These are phyloP conservation scores for Chloranthus sessilifolius DNA, from an alignment of 164 flowering plant genomes.

Conservation along the genomic window DNA sequence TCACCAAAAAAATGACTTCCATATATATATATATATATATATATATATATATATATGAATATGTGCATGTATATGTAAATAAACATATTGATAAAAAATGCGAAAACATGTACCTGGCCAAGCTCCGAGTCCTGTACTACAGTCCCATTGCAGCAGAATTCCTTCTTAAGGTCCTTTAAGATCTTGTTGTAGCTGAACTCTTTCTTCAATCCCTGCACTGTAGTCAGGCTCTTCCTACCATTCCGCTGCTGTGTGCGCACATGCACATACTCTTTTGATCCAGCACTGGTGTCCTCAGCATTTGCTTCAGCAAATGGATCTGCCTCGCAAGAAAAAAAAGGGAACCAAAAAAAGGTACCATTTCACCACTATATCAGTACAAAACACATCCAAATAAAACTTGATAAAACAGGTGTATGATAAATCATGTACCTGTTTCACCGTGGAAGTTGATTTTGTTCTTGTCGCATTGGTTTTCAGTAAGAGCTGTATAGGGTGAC, in stretches of 20 bases:
- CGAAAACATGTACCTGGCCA: conserved; percentile 36
- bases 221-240: conserved; percentile 64
- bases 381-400: no score
- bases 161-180: conserved; percentile 57
- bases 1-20: neutral
- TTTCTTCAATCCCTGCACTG: conserved; percentile 60
- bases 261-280: conserved; percentile 55
- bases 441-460: no score
- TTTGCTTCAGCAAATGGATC: conserved; percentile 66
- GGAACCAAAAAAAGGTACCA: no score
- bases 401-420: no score
- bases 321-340: conserved; percentile 2
- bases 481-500: no score
- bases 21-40: neutral
- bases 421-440: no score
- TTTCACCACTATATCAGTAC: no score
- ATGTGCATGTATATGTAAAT: neutral
- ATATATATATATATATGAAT: neutral
- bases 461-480: no score
- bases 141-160: conserved; percentile 68
- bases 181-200: conserved; percentile 58
- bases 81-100: neutral
- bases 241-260: conserved; percentile 56
- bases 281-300: conserved; percentile 58
- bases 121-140: conserved; percentile 66